Percentiles rank a stretch among this genome's conserved stretches.
Conservation (phyloP, 1,139 yeast genomes). For the Arxiozyma slooffiae region DNA sequence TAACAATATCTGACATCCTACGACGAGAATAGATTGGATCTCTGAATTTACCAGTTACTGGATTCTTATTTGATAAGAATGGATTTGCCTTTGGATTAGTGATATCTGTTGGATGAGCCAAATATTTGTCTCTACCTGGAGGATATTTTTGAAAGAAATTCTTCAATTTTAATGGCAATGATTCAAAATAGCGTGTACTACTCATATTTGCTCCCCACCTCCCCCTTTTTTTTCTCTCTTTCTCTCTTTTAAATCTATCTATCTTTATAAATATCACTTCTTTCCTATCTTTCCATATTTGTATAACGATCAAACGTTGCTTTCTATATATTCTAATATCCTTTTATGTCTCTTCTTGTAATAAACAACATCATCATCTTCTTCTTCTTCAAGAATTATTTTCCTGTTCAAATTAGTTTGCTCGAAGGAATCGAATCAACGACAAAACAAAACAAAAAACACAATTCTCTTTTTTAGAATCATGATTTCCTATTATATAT, state of each 20-base stretch:
- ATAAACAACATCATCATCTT: not conserved
- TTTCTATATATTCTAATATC: too few relatives aligned
- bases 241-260: not conserved
- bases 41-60: constrained; percentile 67
- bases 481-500: too few relatives aligned
- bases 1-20: constrained; percentile 76
- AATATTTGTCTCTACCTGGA: constrained; percentile 64
- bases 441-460: too few relatives aligned
- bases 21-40: constrained; percentile 73
- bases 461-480: too few relatives aligned
- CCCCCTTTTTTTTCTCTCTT: too few relatives aligned
- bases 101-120: constrained; percentile 54
- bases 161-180: constrained; percentile 63
- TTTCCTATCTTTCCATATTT: not conserved
- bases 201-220: too few relatives aligned
- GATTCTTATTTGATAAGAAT: constrained; percentile 76
- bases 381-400: too few relatives aligned
- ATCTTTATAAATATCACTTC: not conserved
- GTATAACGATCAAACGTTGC: too few relatives aligned
- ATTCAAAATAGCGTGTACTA: constrained; percentile 33
- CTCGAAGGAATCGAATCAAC: not conserved
- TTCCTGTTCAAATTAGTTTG: not conserved
- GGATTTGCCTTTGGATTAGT: constrained; percentile 73
- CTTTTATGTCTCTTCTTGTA: not conserved
- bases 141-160: constrained; percentile 76